Conservation (phyloP, 2,329 filamentous ascomycete genomes). For the Hypoxylon rubiginosum region DNA sequence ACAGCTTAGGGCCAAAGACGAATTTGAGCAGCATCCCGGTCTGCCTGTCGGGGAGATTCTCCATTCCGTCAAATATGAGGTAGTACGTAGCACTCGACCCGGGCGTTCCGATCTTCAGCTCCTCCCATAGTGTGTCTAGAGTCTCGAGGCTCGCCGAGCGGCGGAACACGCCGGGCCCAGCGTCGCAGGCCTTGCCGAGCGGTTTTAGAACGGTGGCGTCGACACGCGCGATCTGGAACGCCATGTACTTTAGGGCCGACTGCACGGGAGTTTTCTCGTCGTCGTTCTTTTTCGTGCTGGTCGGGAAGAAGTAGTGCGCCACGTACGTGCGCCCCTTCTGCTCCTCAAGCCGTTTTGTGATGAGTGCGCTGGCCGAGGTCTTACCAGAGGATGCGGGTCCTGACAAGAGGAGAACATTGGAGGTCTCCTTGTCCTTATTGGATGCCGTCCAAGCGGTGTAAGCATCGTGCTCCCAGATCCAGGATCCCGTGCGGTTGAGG, state of each 20-base stretch:
- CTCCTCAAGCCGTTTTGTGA: conserved; percentile 47
- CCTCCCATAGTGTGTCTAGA: conserved; percentile 36
- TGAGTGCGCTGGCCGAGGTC: conserved; percentile 41
- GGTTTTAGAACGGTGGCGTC: conserved; percentile 41
- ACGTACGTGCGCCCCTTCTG: conserved; percentile 44
- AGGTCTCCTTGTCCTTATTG: conserved; percentile 31
- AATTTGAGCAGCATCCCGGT: conserved; percentile 35
- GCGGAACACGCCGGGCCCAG: conserved; percentile 21
- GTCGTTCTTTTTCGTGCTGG: conserved; percentile 42
- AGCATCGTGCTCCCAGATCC: conserved; percentile 36
- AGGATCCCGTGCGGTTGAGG: conserved; percentile 28
- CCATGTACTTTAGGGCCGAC: conserved; percentile 46
- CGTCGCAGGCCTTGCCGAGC: conserved; percentile 43
- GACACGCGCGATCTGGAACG: conserved; percentile 48
- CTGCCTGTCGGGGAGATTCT: conserved; percentile 40
- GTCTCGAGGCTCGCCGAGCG: conserved; percentile 21
- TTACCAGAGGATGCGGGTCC: conserved; percentile 45
- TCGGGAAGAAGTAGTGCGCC: conserved; percentile 48
- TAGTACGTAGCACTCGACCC: conserved; percentile 42
- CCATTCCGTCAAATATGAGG: conserved; percentile 46
- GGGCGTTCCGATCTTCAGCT: conserved; percentile 40
- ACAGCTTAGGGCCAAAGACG: conserved; percentile 27
- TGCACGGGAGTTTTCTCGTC: conserved; percentile 43
- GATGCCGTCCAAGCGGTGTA: conserved; percentile 31
- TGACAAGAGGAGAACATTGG: conserved; percentile 41